Evolutionary conservation across 805 yeast species (phyloP), one percentile per base, ranked within the genome.

Genomic region (Yarrowia keelungensis): DNA sequence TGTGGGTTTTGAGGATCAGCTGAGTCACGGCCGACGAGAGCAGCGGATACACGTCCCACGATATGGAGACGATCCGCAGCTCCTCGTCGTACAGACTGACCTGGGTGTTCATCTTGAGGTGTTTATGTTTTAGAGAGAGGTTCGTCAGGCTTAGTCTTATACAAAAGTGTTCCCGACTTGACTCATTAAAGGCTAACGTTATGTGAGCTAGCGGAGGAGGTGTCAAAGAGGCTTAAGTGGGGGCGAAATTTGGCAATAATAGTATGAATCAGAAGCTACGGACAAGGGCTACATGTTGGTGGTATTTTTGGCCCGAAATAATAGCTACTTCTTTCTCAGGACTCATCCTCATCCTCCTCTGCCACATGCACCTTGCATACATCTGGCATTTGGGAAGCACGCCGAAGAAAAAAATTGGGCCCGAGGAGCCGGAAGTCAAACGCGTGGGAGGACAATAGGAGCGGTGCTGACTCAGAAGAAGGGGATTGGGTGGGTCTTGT

Each of bases 31-130:
- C 83, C 43, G 84, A 79, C 45, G 82, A 77, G 71, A 86, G 86
- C n/a, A 84, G 69, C 85, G 89, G 85, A 73, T 82, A 84, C 69
- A 80, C 79, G 19, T 77, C 79, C 70, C 88, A 76, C 1, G 88
- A 86, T 22, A 86, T 81, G 2, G 89, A 84, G 68, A 87, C 77
- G 35, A 86, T 79, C 35, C 85, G 80, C 51, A 87, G 78, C 56
- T 47, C 56, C 12, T 62, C 67, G 47, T 62, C 67, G 77, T 62
- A 49, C 38, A 62, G 67, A 49, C 56, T 47, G 56, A 49, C 67
- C 50, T 62, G 67, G 74, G 5, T 83, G 80, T 12, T 81, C 80
- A 51, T 67, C 50, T 32, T 43, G 41, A 16, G 16, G 47, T 10
- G 32, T 42, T 32, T 9, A 36, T 43, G 26, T 8, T 41, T 9